A percentile compares a stretch with the other conserved stretches of the same genome.
These are phyloP conservation scores for Aspergillus quadricinctus DNA, from an alignment of 2,329 filamentous ascomycete species.

Conservation along the genomic window DNA sequence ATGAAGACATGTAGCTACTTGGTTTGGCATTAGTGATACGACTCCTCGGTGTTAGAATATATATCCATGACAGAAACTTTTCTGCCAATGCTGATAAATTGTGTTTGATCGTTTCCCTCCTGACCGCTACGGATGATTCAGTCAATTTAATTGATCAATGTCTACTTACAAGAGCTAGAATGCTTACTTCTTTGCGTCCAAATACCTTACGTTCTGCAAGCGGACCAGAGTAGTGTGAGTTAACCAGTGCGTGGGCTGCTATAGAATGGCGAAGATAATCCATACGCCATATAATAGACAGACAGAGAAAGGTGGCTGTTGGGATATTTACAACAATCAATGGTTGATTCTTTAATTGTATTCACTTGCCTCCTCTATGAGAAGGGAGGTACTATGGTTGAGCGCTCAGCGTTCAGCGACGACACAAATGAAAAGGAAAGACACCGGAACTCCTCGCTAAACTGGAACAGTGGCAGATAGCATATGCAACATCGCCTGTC, in stretches of 20 bases:
- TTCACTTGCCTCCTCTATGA: neutral
- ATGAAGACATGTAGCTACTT: neutral
- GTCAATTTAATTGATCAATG: too few species aligned
- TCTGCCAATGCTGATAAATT: neutral
- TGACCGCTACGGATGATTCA: too few species aligned
- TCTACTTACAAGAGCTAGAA: too few species aligned
- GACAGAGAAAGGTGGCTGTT: neutral
- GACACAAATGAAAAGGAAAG: neutral
- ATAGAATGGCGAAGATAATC: neutral
- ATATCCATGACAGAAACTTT: neutral
- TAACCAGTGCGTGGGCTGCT: neutral
- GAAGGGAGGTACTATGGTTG: neutral
- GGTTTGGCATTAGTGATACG: neutral
- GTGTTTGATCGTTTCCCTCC: too few species aligned
- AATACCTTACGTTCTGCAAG: neutral
- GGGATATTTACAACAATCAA: neutral
- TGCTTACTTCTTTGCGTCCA: neutral
- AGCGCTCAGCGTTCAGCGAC: neutral
- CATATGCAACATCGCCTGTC: slow-evolving; percentile 7
- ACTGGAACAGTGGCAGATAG: neutral
- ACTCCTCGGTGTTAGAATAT: neutral
- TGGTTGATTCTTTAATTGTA: neutral
- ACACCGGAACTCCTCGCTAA: slow-evolving; percentile 17
- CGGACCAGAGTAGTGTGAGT: neutral
- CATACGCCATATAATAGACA: neutral